Percentiles rank a stretch among this genome's conserved stretches.
These are phyloP conservation scores for Globisporangium viniferum DNA, from an alignment of 352 stramenopile genomes.

Conservation along the genomic window DNA sequence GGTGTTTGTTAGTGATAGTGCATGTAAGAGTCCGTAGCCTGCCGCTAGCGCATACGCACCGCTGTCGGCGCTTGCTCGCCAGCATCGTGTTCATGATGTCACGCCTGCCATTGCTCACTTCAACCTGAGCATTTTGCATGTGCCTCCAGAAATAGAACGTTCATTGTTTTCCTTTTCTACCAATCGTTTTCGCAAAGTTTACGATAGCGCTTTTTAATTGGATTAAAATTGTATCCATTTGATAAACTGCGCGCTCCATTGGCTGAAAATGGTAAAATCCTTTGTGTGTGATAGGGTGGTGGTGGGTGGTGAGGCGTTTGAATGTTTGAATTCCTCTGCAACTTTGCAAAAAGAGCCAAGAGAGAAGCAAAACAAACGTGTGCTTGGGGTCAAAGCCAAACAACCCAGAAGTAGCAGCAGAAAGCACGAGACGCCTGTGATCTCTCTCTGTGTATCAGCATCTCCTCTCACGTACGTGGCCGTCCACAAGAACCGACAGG, in stretches of 20 bases:
- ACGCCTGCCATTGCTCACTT: neutral
- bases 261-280: neutral
- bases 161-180: neutral
- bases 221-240: neutral
- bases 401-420: neutral
- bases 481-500: neutral
- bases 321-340: neutral
- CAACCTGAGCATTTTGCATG: neutral
- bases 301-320: neutral
- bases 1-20: neutral
- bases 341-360: neutral
- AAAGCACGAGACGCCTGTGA: constrained; percentile 4
- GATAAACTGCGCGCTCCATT: neutral
- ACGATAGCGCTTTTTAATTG: neutral
- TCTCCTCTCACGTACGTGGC: neutral
- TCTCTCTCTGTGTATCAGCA: neutral
- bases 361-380: neutral
- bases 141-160: constrained; percentile 1
- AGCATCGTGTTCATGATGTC: neutral
- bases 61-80: constrained; percentile 4
- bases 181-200: neutral
- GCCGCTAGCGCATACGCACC: neutral
- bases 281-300: neutral
- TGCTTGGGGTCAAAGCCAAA: neutral
- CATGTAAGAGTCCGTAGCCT: neutral